phyloP scores from a whole-genome alignment of 805 yeast species.

The Ogataea glucozyma region DNA sequence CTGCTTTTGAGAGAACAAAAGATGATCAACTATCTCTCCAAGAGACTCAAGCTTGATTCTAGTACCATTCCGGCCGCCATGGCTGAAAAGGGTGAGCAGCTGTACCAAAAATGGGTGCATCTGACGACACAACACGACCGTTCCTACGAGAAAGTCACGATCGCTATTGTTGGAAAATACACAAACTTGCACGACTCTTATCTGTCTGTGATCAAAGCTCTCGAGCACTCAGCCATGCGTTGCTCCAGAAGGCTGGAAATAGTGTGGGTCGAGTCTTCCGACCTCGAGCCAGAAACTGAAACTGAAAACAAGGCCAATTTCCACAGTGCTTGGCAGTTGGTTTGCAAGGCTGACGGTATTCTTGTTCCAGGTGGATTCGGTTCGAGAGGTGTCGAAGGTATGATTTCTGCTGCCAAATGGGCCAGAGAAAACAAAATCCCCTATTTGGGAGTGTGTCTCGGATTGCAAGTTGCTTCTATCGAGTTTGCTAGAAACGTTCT shows the following conservation, averaged over 20 bases:
- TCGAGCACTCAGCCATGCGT: slow-evolving; percentile 94
- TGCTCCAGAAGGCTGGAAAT: slow-evolving; percentile 82
- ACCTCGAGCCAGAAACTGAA: slow-evolving; percentile 76
- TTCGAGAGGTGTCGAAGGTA: slow-evolving; percentile 95
- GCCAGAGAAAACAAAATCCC: slow-evolving; percentile 97
- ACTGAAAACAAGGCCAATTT: slow-evolving; percentile 67
- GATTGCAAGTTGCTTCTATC: slow-evolving; percentile 95
- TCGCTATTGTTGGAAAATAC: slow-evolving; percentile 97
- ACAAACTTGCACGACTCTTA: slow-evolving; percentile 94
- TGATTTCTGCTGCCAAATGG: slow-evolving; percentile 95
- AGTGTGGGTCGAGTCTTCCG: slow-evolving; percentile 94
- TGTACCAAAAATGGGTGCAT: slow-evolving; percentile 76
- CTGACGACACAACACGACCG: slow-evolving; percentile 80
- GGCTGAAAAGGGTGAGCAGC: slow-evolving; percentile 59
- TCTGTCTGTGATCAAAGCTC: slow-evolving; percentile 88
- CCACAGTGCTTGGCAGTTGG: slow-evolving; percentile 93
- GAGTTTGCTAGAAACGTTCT: slow-evolving; percentile 85
- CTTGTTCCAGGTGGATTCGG: slow-evolving; percentile 99
- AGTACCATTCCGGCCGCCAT: slow-evolving; percentile 51
- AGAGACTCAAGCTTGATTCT: slow-evolving; percentile 62
- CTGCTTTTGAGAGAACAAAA: slow-evolving; percentile 84
- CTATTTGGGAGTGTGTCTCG: slow-evolving; percentile 94
- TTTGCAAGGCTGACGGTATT: slow-evolving; percentile 94
- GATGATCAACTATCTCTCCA: slow-evolving; percentile 68
- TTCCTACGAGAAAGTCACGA: slow-evolving; percentile 82